phyloP scores from a whole-genome alignment of 805 yeast genomes.

The Candida chauliodis region DNA sequence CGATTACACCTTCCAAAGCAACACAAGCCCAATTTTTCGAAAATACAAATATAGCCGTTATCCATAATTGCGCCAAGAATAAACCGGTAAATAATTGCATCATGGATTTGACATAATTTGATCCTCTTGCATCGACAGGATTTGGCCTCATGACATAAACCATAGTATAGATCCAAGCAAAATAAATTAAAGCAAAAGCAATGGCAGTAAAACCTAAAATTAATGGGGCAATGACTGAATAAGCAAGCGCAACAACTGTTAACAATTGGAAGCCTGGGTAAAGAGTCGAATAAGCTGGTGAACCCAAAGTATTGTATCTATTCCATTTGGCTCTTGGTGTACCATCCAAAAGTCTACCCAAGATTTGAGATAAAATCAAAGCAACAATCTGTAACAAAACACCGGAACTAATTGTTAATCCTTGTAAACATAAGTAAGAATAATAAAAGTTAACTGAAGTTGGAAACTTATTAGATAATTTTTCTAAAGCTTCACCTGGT shows the following conservation, averaged over 20 bases:
- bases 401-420: constrained; percentile 75
- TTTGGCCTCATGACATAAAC: constrained; percentile 59
- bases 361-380: constrained; percentile 64
- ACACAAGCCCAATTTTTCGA: constrained; percentile 77
- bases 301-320: constrained; percentile 59
- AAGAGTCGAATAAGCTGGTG: constrained; percentile 75
- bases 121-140: constrained; percentile 62
- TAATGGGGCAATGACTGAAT: constrained; percentile 77
- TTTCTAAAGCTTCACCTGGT: constrained; percentile 68
- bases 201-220: constrained; percentile 63
- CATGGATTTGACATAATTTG: constrained; percentile 68
- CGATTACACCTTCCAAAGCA: constrained; percentile 60
- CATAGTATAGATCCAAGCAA: constrained; percentile 61
- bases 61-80: constrained; percentile 67
- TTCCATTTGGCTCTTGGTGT: constrained; percentile 94
- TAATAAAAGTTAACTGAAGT: constrained; percentile 90
- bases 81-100: constrained; percentile 70
- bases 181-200: constrained; percentile 52
- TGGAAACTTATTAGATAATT: constrained; percentile 77
- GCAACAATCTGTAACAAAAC: constrained; percentile 71
- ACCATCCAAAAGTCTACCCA: constrained; percentile 69
- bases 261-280: constrained; percentile 78
- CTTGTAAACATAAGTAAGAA: constrained; percentile 75
- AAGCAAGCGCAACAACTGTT: constrained; percentile 67
- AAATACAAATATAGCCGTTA: constrained; percentile 70